These are phyloP conservation scores for Fusarium falciforme DNA, from an alignment of 2,329 filamentous ascomycete genomes.

Conservation along the genomic window DNA sequence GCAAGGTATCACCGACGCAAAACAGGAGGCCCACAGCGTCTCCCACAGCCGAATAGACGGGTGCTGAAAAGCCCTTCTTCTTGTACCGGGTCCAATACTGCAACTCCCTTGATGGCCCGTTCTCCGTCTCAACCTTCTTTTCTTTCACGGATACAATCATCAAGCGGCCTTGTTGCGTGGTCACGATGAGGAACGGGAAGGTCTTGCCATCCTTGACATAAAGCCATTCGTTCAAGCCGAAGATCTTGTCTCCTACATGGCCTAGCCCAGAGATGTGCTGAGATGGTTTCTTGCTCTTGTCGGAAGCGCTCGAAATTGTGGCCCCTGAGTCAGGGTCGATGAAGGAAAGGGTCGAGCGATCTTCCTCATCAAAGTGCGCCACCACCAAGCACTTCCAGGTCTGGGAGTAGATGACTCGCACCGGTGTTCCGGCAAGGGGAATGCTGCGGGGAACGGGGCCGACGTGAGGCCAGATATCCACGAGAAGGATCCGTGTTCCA, in stretches of 20 bases:
- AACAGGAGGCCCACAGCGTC: slow-evolving; percentile 68
- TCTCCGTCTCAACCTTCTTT: slow-evolving; percentile 18
- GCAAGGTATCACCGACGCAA: slow-evolving; percentile 64
- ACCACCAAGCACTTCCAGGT: slow-evolving; percentile 65
- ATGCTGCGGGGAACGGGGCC: slow-evolving; percentile 63
- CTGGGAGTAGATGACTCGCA: slow-evolving; percentile 66
- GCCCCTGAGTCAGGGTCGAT: slow-evolving; percentile 66
- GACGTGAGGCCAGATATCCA: slow-evolving; percentile 60
- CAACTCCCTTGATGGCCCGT: slow-evolving; percentile 45
- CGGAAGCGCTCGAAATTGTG: slow-evolving; percentile 60
- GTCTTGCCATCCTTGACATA: slow-evolving; percentile 66
- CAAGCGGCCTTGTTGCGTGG: slow-evolving; percentile 65
- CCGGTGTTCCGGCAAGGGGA: slow-evolving; percentile 59
- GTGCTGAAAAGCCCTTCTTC: slow-evolving; percentile 56
- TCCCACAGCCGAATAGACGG: slow-evolving; percentile 68
- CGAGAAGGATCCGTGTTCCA: slow-evolving; percentile 62
- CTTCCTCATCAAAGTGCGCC: slow-evolving; percentile 55
- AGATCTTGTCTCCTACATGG: slow-evolving; percentile 67
- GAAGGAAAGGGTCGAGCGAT: slow-evolving; percentile 64
- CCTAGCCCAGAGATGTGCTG: slow-evolving; percentile 68
- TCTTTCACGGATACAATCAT: slow-evolving; percentile 64
- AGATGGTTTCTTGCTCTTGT: slow-evolving; percentile 54
- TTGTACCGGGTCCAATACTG: slow-evolving; percentile 67
- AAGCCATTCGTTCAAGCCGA: slow-evolving; percentile 73
- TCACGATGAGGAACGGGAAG: slow-evolving; percentile 73